Percentiles rank a stretch among this genome's conserved stretches.
Conservation (phyloP, 2,329 filamentous ascomycete species). For the Paecilomyces fulvus region DNA sequence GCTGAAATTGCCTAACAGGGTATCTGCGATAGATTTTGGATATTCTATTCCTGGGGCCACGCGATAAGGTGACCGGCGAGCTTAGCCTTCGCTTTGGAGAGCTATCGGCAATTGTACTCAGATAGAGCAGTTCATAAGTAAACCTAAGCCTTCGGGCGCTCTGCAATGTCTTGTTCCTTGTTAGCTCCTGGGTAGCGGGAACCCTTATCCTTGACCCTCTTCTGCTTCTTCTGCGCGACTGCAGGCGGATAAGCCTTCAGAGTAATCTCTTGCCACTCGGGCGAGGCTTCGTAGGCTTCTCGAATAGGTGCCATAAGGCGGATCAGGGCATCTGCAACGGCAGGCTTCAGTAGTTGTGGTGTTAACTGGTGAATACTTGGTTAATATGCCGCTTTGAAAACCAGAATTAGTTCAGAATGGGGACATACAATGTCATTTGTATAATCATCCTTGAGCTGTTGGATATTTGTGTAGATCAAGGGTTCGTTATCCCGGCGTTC, state of each 20-base stretch:
- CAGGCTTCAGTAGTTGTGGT: slow-evolving; percentile 82
- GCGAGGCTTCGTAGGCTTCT: slow-evolving; percentile 57
- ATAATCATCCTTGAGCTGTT: slow-evolving; percentile 73
- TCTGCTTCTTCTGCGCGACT: slow-evolving; percentile 58
- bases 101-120: no score
- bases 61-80: no score
- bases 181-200: slow-evolving; percentile 46
- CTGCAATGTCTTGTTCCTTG: no score
- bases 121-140: no score
- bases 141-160: no score
- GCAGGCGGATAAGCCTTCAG: slow-evolving; percentile 72
- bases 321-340: slow-evolving; percentile 64
- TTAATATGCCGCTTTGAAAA: slow-evolving; percentile 2
- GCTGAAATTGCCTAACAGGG: no score
- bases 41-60: no score
- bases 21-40: no score
- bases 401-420: not conserved
- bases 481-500: slow-evolving; percentile 60
- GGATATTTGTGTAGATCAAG: slow-evolving; percentile 68
- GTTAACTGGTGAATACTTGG: slow-evolving; percentile 49
- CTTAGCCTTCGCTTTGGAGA: no score
- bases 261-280: slow-evolving; percentile 73
- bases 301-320: slow-evolving; percentile 71
- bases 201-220: slow-evolving; percentile 71
- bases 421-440: slow-evolving; percentile 60